These are phyloP conservation scores for Paecilomyces sp. DNA, from an alignment of 2,329 filamentous ascomycete species.

Conservation along the genomic window DNA sequence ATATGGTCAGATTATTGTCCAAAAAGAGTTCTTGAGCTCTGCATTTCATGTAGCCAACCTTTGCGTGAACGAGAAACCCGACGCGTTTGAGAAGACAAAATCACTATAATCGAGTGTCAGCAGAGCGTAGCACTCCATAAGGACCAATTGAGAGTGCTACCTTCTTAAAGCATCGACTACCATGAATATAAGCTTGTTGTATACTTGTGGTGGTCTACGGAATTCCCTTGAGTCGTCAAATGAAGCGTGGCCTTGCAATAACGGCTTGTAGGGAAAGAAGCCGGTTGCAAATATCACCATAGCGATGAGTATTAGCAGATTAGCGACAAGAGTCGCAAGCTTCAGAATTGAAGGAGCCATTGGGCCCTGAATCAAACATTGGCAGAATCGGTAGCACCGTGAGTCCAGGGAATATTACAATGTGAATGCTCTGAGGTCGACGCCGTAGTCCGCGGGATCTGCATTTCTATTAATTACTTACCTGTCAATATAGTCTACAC, in stretches of 20 bases:
- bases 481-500: neutral
- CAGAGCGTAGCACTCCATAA: neutral
- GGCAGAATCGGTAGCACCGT: neutral
- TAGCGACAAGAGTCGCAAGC: conserved; percentile 55
- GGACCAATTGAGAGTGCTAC: conserved; percentile 37
- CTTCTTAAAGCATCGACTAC: conserved; percentile 91
- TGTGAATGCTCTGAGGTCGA: neutral
- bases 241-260: conserved; percentile 74
- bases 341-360: conserved; percentile 18
- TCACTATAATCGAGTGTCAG: conserved; percentile 55
- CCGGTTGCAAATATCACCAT: conserved; percentile 74
- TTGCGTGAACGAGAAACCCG: conserved; percentile 83
- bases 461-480: neutral
- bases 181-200: conserved; percentile 93
- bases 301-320: conserved; percentile 68
- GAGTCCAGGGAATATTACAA: neutral
- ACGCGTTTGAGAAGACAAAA: conserved; percentile 77
- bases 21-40: neutral
- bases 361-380: conserved; percentile 4
- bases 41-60: conserved; percentile 45
- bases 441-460: neutral
- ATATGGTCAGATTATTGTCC: conserved; percentile 4
- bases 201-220: conserved; percentile 58
- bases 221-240: conserved; percentile 48
- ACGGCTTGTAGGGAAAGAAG: conserved; percentile 97